Conservation (phyloP, 2,329 filamentous ascomycete genomes). For the Alternaria panax region DNA sequence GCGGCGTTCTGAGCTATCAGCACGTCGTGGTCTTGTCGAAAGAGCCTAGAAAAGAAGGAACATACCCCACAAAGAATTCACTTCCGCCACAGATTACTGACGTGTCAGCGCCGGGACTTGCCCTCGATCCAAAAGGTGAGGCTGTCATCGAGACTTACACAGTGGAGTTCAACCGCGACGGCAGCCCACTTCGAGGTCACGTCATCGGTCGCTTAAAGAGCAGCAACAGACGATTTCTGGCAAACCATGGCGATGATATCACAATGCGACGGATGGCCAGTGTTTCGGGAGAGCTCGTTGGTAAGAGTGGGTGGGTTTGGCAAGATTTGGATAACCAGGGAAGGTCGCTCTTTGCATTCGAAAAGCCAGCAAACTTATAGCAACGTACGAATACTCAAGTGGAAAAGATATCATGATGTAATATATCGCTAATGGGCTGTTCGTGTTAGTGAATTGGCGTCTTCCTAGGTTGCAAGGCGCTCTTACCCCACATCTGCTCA, state of each 20-base stretch:
- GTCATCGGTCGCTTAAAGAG: conserved; percentile 61
- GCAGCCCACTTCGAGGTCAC: conserved; percentile 57
- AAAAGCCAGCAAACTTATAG: conserved; percentile 28
- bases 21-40: conserved; percentile 67
- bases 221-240: conserved; percentile 61
- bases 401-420: not conserved
- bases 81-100: conserved; percentile 55
- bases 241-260: conserved; percentile 62
- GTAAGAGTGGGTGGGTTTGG: conserved; percentile 57
- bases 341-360: conserved; percentile 41
- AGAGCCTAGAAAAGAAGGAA: conserved; percentile 49
- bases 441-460: not conserved
- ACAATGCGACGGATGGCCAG: conserved; percentile 58
- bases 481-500: not conserved
- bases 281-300: conserved; percentile 57
- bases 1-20: conserved; percentile 71
- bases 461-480: not conserved
- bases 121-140: conserved; percentile 57
- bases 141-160: conserved; percentile 68
- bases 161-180: conserved; percentile 63
- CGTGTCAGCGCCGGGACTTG: conserved; percentile 48
- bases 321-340: conserved; percentile 37
- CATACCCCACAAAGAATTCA: conserved; percentile 59
- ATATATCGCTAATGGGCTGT: not conserved
- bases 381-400: not conserved